Evolutionary conservation across 176 grass and related monocot genomes (phyloP).

Genomic region (Eremochloa ophiuroides): DNA sequence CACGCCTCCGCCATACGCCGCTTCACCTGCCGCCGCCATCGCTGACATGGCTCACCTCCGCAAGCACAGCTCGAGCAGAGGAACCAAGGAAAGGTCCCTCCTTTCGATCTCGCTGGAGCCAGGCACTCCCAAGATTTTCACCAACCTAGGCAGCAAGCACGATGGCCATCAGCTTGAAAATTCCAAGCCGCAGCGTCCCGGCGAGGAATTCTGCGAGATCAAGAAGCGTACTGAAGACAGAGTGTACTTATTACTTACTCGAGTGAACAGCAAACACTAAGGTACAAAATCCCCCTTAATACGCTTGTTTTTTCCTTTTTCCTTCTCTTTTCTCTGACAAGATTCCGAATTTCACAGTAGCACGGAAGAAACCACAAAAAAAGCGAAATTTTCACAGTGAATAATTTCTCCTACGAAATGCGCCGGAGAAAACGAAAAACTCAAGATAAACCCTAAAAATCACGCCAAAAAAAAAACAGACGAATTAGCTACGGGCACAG

Average conservation of each 20-base stretch:
- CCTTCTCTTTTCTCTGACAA: conserved; percentile 13
- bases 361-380: background rate
- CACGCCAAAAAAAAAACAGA: background rate
- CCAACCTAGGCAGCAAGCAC: background rate
- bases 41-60: conserved; percentile 35
- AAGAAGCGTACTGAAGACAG: background rate
- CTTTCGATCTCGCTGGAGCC: background rate
- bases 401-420: conserved; percentile 1
- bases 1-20: conserved; percentile 19
- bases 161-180: background rate
- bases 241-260: background rate
- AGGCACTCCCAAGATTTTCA: background rate
- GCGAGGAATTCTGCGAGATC: conserved; percentile 12
- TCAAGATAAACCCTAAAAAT: conserved; percentile 25
- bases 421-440: background rate
- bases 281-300: background rate
- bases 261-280: background rate
- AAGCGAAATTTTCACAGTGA: background rate
- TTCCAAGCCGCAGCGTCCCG: too few species aligned
- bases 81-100: background rate
- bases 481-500: background rate
- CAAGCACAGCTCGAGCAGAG: background rate
- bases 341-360: conserved; percentile 25
- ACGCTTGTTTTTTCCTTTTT: background rate
- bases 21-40: conserved; percentile 19